These are phyloP conservation scores for Breviolum minutum DNA, from an alignment of 73 alveolate genomes.

Conservation along the genomic window DNA sequence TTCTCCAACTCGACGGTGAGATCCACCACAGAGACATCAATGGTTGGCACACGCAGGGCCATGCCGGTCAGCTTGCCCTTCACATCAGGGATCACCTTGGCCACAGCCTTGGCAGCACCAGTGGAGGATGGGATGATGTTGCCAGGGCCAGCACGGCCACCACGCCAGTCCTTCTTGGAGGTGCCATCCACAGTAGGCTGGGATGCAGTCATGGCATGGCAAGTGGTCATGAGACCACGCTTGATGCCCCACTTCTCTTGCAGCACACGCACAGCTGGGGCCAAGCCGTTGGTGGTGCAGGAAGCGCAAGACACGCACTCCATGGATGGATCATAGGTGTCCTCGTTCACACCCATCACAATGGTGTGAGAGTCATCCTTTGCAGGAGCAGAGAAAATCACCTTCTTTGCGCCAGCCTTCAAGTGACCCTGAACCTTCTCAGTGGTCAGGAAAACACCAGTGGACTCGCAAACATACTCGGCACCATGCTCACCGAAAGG, in stretches of 20 bases:
- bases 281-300: slow-evolving; percentile 98
- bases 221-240: slow-evolving; percentile 33
- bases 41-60: slow-evolving; percentile 99
- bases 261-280: slow-evolving; percentile 17
- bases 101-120: slow-evolving; percentile 30
- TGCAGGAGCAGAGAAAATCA: slow-evolving; percentile 58
- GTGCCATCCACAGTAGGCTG: slow-evolving; percentile 33
- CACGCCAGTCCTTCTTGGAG: slow-evolving; percentile 37
- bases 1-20: slow-evolving; percentile 98
- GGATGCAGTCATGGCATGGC: slow-evolving; percentile 23
- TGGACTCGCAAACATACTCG: slow-evolving; percentile 45
- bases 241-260: slow-evolving; percentile 20
- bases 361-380: slow-evolving; percentile 56
- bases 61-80: slow-evolving; percentile 98
- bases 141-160: slow-evolving; percentile 39
- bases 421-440: slow-evolving; percentile 39
- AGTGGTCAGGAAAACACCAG: slow-evolving; percentile 65
- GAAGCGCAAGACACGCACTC: slow-evolving; percentile 98
- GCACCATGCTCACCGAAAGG: slow-evolving; percentile 53
- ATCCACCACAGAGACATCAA: slow-evolving; percentile 99
- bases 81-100: slow-evolving; percentile 31
- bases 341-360: slow-evolving; percentile 56
- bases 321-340: slow-evolving; percentile 96
- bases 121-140: slow-evolving; percentile 34
- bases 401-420: slow-evolving; percentile 77